Percentiles rank a stretch among this genome's conserved stretches.
Conservation (phyloP, 176 grass and related monocot species). For the Puya raimondii region DNA sequence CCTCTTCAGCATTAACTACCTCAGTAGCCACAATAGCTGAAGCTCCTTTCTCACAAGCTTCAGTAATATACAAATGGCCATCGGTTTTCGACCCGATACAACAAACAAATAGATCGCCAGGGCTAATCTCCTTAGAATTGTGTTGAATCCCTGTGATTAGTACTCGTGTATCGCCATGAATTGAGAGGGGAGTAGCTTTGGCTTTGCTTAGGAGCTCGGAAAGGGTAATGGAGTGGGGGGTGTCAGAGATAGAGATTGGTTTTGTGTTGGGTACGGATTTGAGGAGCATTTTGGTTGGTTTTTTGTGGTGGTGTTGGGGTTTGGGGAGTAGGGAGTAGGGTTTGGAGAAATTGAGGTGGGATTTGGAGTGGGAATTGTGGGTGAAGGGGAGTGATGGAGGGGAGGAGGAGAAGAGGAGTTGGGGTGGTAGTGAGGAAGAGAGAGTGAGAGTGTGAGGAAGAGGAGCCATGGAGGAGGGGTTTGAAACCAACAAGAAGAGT, state of each 20-base stretch:
- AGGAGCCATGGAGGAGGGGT: not conserved
- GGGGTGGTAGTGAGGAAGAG: not conserved
- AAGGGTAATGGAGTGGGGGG: conserved; percentile 10
- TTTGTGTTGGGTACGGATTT: conserved; percentile 4
- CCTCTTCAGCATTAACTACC: conserved; percentile 16
- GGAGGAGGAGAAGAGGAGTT: not conserved
- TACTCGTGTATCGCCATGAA: conserved; percentile 19
- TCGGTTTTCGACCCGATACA: conserved; percentile 11
- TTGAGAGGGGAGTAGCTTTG: conserved; percentile 4
- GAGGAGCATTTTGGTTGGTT: not conserved
- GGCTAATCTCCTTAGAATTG: conserved; percentile 15
- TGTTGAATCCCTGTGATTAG: conserved; percentile 16
- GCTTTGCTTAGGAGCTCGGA: conserved; percentile 15
- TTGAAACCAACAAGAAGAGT: no score
- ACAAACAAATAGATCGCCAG: conserved; percentile 23
- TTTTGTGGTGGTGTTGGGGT: not conserved
- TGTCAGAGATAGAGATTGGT: not conserved
- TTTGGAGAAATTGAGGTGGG: not conserved
- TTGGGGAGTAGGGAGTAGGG: not conserved
- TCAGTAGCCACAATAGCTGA: conserved; percentile 15
- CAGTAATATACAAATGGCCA: conserved; percentile 16
- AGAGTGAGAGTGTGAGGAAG: not conserved
- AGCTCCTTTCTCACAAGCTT: conserved; percentile 21
- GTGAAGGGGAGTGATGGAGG: not conserved
- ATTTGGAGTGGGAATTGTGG: not conserved